These are phyloP conservation scores for Candida vaughaniae DNA, from an alignment of 805 yeast species.

Conservation along the genomic window DNA sequence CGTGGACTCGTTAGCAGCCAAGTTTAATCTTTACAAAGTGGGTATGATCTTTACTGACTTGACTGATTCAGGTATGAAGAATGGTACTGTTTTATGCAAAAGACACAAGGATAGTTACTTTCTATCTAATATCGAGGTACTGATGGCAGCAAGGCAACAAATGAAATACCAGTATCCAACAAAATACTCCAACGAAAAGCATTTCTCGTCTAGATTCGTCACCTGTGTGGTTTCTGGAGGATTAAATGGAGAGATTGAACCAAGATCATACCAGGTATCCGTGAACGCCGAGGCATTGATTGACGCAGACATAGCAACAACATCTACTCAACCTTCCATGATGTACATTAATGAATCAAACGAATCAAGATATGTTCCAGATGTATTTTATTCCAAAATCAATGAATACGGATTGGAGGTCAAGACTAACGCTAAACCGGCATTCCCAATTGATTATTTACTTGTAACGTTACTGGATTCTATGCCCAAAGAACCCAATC, in stretches of 20 bases:
- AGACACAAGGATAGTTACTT: slow-evolving; percentile 92
- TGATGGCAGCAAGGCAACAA: slow-evolving; percentile 83
- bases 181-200: slow-evolving; percentile 60
- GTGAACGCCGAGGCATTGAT: slow-evolving; percentile 85
- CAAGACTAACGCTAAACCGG: slow-evolving; percentile 85
- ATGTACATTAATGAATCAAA: slow-evolving; percentile 77
- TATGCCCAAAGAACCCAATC: slow-evolving; percentile 66
- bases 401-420: slow-evolving; percentile 89
- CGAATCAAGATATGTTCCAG: slow-evolving; percentile 85
- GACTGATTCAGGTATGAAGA: slow-evolving; percentile 79
- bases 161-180: slow-evolving; percentile 58
- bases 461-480: slow-evolving; percentile 90
- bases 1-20: slow-evolving; percentile 53
- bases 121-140: slow-evolving; percentile 80
- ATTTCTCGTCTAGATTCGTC: slow-evolving; percentile 84
- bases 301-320: slow-evolving; percentile 78
- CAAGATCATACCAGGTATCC: slow-evolving; percentile 86
- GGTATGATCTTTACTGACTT: slow-evolving; percentile 91
- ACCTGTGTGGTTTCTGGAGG: slow-evolving; percentile 96
- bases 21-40: slow-evolving; percentile 65
- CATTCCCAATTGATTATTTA: slow-evolving; percentile 89
- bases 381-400: slow-evolving; percentile 75
- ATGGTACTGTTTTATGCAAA: slow-evolving; percentile 88
- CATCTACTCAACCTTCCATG: slow-evolving; percentile 88
- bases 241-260: slow-evolving; percentile 80